phyloP scores from a whole-genome alignment of 1,284 basidiomycete species.

The Waitea zeae region DNA sequence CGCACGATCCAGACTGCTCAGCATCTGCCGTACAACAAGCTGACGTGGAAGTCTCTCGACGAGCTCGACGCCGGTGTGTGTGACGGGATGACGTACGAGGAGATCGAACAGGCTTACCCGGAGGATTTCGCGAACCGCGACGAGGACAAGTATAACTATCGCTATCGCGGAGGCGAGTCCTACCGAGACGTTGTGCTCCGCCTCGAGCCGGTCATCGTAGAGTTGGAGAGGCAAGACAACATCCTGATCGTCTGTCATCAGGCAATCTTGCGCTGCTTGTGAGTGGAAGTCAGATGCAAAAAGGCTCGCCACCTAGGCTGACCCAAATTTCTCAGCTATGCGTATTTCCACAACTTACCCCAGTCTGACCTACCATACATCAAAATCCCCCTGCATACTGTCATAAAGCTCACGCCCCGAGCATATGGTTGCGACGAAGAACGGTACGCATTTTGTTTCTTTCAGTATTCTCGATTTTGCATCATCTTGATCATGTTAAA shows the following conservation, averaged over 20 bases:
- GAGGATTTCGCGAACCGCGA: constrained; percentile 98
- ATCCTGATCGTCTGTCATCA: constrained; percentile 96
- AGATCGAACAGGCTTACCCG: constrained; percentile 93
- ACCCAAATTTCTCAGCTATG: constrained; percentile 37
- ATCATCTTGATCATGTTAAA: too few species aligned
- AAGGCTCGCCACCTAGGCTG: not conserved
- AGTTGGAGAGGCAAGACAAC: constrained; percentile 93
- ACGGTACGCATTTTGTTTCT: constrained; percentile 50
- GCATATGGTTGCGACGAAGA: constrained; percentile 99
- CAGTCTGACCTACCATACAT: constrained; percentile 96
- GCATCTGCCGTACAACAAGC: constrained; percentile 71
- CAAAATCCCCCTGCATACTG: constrained; percentile 91
- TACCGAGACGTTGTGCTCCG: constrained; percentile 94
- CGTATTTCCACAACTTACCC: constrained; percentile 86
- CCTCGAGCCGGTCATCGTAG: constrained; percentile 97
- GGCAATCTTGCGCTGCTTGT: constrained; percentile 85
- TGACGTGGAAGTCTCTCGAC: constrained; percentile 98
- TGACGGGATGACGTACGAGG: constrained; percentile 98
- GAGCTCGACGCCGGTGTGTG: constrained; percentile 98
- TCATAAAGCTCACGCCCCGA: constrained; percentile 95
- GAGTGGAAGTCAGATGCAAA: constrained; percentile 13
- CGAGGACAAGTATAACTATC: constrained; percentile 99
- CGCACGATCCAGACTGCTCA: constrained; percentile 88
- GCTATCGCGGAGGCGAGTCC: constrained; percentile 89
- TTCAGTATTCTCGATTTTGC: too few species aligned